Evolutionary conservation across 2,329 filamentous ascomycete species (phyloP), one percentile per base, ranked within the genome.

Genomic region (Aspergillus pseudoglaucus): DNA sequence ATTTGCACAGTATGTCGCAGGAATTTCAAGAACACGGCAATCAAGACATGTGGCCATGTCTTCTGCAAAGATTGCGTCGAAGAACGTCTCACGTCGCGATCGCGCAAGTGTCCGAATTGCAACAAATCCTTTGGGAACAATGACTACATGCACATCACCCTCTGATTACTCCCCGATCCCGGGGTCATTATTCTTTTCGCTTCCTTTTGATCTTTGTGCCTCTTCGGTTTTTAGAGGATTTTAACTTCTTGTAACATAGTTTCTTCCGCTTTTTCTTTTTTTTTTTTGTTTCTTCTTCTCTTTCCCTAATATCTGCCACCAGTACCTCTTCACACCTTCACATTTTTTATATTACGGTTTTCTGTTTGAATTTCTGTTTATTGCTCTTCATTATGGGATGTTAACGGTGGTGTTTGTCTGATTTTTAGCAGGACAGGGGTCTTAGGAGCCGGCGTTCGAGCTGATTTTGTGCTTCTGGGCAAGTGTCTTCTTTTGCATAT

Each of bases 41-140:
- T 98, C 66, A 94, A 93, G 72, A 90, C 88, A 1, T 98, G 93
- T 67, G 93, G 93, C 1, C 93, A 98, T 68, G 81, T 95, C 43
- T 95, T 97, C 69, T 98, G 93, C 78, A 84, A 85, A 62, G 79
- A 83, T 42, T 98, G 93, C 65, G 87, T 97, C 20, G 88, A 95
- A 55, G 87, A 94, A 61, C 84, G 93, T 48, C 83, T 96, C 52
- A 83, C 82, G 41, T 95, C 93, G 62, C 87, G 93, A 32, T 90
- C 91, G 72, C 82, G 93, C 57, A 97, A 97, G 69, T 98, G 93
- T 63, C 93, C 93, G 2, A 91, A 88, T 59, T 98, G 94, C 75
- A 89, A 87, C 60, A 87, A 87, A 69, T 83, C 88, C 3, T 98
- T 98, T 65, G 91, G 95, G 61, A 87, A 83, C 66, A 87, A 87